These are phyloP conservation scores for Lotus japonicus DNA, from an alignment of 306 rosid species.

Conservation along the genomic window DNA sequence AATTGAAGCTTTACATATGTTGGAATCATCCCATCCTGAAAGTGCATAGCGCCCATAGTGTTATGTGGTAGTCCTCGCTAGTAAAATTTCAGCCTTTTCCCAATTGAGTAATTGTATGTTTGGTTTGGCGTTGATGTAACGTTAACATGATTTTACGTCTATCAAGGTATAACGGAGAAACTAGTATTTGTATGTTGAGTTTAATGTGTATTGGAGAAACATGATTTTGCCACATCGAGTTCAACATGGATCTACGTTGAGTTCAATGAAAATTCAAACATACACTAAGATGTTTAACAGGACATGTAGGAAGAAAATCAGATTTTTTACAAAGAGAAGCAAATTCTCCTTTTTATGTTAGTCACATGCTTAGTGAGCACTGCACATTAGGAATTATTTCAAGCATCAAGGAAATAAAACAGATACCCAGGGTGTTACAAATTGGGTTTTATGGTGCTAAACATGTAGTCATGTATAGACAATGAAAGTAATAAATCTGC, in stretches of 20 bases:
- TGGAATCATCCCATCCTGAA: slow-evolving; percentile 3
- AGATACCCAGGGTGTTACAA: not conserved
- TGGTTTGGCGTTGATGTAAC: too few species aligned
- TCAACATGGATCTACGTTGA: too few species aligned
- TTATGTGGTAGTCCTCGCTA: not conserved
- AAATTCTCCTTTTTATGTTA: not conserved
- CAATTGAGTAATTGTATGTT: not conserved
- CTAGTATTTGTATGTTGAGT: too few species aligned
- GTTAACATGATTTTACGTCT: too few species aligned
- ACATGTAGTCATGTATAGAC: slow-evolving; percentile 15
- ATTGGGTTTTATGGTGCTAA: slow-evolving; percentile 9
- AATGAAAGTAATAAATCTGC: slow-evolving; percentile 23
- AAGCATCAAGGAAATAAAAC: slow-evolving; percentile 21
- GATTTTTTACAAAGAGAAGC: slow-evolving; percentile 1
- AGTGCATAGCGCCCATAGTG: not conserved
- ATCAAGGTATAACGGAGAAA: too few species aligned
- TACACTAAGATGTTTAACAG: too few species aligned
- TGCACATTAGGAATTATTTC: slow-evolving; percentile 29
- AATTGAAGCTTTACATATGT: not conserved
- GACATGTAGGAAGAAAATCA: not conserved
- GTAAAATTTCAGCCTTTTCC: not conserved
- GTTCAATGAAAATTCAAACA: too few species aligned
- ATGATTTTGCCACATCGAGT: too few species aligned
- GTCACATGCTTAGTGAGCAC: slow-evolving; percentile 15
- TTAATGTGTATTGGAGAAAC: too few species aligned